These are phyloP conservation scores for Helianthus annuus DNA, from an alignment of 129 eudicot species.

Conservation along the genomic window HanXRQr2.0-SUNRISE NC_035447.2:139034237-139034736, in stretches of 20 bases:
- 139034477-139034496: background rate
- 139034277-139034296: no score
- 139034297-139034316: no score
- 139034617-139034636: background rate
- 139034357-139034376: no score
- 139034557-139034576: background rate
- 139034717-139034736: constrained; percentile 65
- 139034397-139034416: no score
- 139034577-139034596: background rate
- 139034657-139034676: constrained; percentile 4
- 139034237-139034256: no score
- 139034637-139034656: background rate
- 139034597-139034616: background rate
- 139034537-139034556: background rate
- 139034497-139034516: background rate
- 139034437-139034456: no score
- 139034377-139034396: no score
- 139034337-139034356: no score
- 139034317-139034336: no score
- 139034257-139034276: no score
- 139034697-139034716: constrained; percentile 52
- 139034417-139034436: no score
- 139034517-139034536: background rate
- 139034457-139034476: background rate
- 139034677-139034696: constrained; percentile 24